These are phyloP conservation scores for Tetrapisispora namnaoensis DNA, from an alignment of 805 yeast species.

Conservation along the genomic window DNA sequence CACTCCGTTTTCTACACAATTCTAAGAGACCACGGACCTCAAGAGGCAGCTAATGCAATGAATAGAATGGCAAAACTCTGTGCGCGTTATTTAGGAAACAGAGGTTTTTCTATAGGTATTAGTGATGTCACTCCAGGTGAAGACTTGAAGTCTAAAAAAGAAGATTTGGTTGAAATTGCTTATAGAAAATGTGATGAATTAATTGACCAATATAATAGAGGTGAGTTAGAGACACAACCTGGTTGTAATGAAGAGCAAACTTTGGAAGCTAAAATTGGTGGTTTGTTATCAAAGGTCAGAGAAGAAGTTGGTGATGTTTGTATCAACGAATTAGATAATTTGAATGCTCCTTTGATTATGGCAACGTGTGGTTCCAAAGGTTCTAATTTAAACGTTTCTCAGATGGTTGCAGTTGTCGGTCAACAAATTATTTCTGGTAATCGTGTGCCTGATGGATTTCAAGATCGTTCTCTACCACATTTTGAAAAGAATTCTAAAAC, in stretches of 20 bases:
- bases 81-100: constrained; percentile 87
- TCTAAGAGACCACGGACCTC: constrained; percentile 92
- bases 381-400: constrained; percentile 94
- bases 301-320: constrained; percentile 99
- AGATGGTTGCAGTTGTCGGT: constrained; percentile 99
- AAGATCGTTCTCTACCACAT: constrained; percentile 95
- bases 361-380: constrained; percentile 99
- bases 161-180: constrained; percentile 80
- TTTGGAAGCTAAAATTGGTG: constrained; percentile 94
- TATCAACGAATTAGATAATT: constrained; percentile 77
- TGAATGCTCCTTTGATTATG: constrained; percentile 96
- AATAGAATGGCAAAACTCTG: constrained; percentile 98
- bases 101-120: constrained; percentile 96
- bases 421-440: constrained; percentile 98
- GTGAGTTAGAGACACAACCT: constrained; percentile 93
- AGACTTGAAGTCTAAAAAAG: constrained; percentile 68
- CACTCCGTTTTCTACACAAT: constrained; percentile 94
- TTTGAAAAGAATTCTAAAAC: constrained; percentile 92
- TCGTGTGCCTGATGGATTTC: constrained; percentile 99
- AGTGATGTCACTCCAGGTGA: constrained; percentile 92
- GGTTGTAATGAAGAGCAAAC: constrained; percentile 99
- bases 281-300: constrained; percentile 90
- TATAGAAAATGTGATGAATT: constrained; percentile 86
- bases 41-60: constrained; percentile 93
- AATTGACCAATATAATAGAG: constrained; percentile 65